Base-by-base conservation (phyloP, 306 rosid genomes). In the Prunus mongolica region DNA sequence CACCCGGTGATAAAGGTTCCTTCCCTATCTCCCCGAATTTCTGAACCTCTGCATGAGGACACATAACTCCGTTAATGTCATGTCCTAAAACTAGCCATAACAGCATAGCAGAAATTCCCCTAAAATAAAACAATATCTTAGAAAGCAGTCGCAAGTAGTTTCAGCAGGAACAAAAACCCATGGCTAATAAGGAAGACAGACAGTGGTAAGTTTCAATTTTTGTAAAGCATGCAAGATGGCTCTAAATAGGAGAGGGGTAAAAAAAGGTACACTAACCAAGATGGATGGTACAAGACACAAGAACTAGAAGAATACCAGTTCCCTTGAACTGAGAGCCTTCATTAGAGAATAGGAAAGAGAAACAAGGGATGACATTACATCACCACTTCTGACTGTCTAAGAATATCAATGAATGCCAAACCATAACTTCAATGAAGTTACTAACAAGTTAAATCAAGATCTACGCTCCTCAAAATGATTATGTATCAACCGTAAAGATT, bases 21-120 rank as follows among this genome's bases (percentile, higher is more conserved):
- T 72, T 82, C 52, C 89, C 89, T 15, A 90, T 87, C 79, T 87
- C 91, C 83, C 82, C 74, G 30, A 94, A 86, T 69, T 89, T 89
- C 76, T 82, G 84, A 73, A 94, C 82, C 84, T 94, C 97, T 95
- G 93, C 86, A 82, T 78, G 74, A 78, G 58, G 32, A 55, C 65
- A 82, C 15, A 71, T 19, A 60, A 68, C 63, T 61, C 46, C 16
- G 6, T 82, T 77, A 64, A 38, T 28, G 44, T n/a, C 44, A 65
- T 79, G 12, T 28, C 16, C 76, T 45, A 76, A 72, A 76, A 51
- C 54, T 28, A 19, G 25, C 72, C 54, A 3, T 5, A 63, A 28
- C 13, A 63, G 4, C 2, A 16, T 16, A 32, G 15, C 69, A 64
- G 25, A 64, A 19, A 32, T 32, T 44, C 49, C 49, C 49, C 1